phyloP scores from a whole-genome alignment of 2,329 filamentous ascomycete species.

The Phialocephala sp. region DNA sequence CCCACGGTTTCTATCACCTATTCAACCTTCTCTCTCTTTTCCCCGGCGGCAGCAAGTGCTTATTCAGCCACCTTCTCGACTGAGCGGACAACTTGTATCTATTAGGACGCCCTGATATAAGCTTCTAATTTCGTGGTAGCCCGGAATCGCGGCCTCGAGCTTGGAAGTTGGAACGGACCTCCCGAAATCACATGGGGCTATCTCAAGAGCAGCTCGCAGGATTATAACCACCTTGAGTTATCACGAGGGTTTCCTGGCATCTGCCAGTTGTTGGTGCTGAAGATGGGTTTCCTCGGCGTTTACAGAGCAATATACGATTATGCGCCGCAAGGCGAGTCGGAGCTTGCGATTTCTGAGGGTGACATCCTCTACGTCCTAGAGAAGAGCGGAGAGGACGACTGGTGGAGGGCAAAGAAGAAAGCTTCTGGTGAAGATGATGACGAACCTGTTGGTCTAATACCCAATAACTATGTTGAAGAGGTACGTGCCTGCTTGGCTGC shows the following conservation, averaged over 20 bases:
- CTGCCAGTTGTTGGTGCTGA: slow-evolving; percentile 25
- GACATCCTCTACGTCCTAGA: slow-evolving; percentile 86
- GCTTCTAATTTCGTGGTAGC: slow-evolving; percentile 5
- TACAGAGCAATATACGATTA: slow-evolving; percentile 95
- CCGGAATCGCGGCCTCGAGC: slow-evolving; percentile 33
- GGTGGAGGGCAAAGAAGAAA: slow-evolving; percentile 69
- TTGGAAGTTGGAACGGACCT: slow-evolving; percentile 32
- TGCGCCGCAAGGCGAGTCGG: slow-evolving; percentile 81
- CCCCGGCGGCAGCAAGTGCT: slow-evolving; percentile 4
- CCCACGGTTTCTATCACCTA: slow-evolving; percentile 5
- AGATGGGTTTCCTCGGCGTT: slow-evolving; percentile 90
- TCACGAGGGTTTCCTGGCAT: slow-evolving; percentile 27
- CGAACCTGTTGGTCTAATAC: slow-evolving; percentile 60
- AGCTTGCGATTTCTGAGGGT: slow-evolving; percentile 83
- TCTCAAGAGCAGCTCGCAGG: slow-evolving; percentile 34
- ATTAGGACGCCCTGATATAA: background rate
- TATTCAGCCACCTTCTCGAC: background rate
- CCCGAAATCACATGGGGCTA: slow-evolving; percentile 39
- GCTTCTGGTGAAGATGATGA: slow-evolving; percentile 47
- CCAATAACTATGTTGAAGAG: slow-evolving; percentile 95
- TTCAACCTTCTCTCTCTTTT: background rate
- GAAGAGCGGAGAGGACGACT: slow-evolving; percentile 73
- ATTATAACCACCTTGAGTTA: slow-evolving; percentile 33
- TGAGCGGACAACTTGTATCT: background rate
- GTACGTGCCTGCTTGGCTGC: slow-evolving; percentile 56